A percentile compares a stretch with the other conserved stretches of the same genome.
Evolutionary conservation across 495 filamentous ascomycete species (phyloP).

Genomic region (Xylaria flabelliformis): DNA sequence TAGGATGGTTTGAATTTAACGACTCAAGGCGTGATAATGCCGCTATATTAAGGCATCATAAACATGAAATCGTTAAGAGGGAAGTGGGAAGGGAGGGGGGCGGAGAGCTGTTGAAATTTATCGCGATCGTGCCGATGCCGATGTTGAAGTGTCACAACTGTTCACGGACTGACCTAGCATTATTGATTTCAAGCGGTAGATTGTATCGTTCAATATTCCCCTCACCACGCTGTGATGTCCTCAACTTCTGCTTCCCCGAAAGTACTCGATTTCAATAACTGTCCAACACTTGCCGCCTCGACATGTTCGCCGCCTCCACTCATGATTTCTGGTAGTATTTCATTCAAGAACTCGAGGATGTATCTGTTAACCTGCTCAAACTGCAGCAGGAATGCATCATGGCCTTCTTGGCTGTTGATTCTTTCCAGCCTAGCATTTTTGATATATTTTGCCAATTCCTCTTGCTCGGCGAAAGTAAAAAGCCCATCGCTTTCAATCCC

Average conservation of each 20-base stretch:
- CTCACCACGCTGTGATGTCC: conserved; percentile 95
- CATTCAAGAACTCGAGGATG: conserved; percentile 81
- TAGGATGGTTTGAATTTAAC: neutral
- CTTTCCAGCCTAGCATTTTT: conserved; percentile 76
- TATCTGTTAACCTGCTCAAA: conserved; percentile 95
- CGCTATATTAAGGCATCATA: neutral
- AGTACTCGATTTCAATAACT: conserved; percentile 77
- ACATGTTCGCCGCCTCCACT: conserved; percentile 57
- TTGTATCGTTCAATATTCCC: neutral
- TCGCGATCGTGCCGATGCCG: neutral
- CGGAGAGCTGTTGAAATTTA: neutral
- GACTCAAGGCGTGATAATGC: neutral
- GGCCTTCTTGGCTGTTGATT: conserved; percentile 92
- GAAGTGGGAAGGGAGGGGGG: neutral
- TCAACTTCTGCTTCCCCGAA: conserved; percentile 96
- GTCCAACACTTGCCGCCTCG: conserved; percentile 53
- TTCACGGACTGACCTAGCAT: neutral
- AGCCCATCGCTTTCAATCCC: conserved; percentile 95
- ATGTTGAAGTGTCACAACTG: neutral
- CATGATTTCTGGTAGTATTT: conserved; percentile 89
- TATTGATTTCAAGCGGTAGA: neutral
- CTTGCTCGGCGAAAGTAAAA: conserved; percentile 95
- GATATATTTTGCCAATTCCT: conserved; percentile 86
- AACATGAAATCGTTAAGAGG: neutral
- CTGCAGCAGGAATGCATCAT: conserved; percentile 94